Evolutionary conservation across 345 rosid species (phyloP).

Genomic region (Brassica napus): DNA sequence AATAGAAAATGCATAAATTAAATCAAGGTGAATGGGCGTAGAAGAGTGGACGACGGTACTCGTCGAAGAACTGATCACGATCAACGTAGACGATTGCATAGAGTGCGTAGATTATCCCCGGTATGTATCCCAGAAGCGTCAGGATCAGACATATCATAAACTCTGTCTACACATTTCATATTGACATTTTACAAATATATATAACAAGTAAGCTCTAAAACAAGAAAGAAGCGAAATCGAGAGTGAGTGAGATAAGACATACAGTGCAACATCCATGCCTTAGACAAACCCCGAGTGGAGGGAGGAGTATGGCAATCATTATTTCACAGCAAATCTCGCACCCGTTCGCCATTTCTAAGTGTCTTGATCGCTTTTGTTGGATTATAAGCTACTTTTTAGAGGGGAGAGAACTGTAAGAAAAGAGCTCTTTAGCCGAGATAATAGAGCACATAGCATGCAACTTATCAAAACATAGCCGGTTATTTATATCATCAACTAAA

Average conservation of each 20-base stretch:
- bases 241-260: slow-evolving; percentile 16
- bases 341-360: slow-evolving; percentile 70
- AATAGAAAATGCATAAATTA: background rate
- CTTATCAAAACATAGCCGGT: background rate
- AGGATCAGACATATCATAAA: slow-evolving; percentile 72
- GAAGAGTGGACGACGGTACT: slow-evolving; percentile 81
- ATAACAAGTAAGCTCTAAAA: background rate
- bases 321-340: slow-evolving; percentile 84
- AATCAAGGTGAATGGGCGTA: slow-evolving; percentile 30
- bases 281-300: slow-evolving; percentile 88
- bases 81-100: slow-evolving; percentile 82
- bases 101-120: slow-evolving; percentile 87
- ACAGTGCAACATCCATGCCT: slow-evolving; percentile 92
- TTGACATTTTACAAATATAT: background rate
- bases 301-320: slow-evolving; percentile 72
- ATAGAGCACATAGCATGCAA: background rate
- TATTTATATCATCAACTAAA: background rate
- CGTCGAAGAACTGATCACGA: slow-evolving; percentile 84
- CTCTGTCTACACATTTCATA: slow-evolving; percentile 59
- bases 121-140: slow-evolving; percentile 82
- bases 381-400: too few relatives aligned
- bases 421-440: background rate
- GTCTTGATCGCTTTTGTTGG: too few relatives aligned
- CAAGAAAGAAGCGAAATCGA: background rate
- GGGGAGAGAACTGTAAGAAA: background rate